Base-by-base conservation (phyloP, 495 filamentous ascomycete genomes). In the Lepidopterella palustris region DNA sequence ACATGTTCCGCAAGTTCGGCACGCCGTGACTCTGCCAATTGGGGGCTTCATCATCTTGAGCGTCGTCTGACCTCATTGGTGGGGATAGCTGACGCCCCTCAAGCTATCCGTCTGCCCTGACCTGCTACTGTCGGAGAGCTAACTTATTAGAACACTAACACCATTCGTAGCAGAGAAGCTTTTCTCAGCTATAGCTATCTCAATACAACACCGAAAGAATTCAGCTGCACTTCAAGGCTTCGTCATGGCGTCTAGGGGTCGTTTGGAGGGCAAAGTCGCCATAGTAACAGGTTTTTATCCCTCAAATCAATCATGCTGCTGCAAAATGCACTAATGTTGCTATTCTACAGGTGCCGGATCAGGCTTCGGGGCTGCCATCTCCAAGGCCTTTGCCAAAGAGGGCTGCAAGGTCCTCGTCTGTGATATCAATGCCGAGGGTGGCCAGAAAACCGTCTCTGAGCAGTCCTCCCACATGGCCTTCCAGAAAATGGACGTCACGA, bases 331-430 rank as follows among this genome's bases (percentile, higher is more conserved):
- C 26, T 13, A 32, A 59, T 28, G 48, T 45, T 58, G 48, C 35
- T 39, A 4, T 20, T 26, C 15, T 21, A 42, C 15, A 64, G 66
- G 61, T 21, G 65, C 49, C 24, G 69, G 64, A n/a, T 69, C 64
- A 54, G 70, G 70, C 28, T 72, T 72, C 57, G 70, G 70, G 1
- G 63, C 61, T 2, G 70, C 62, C 3, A 72, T 68, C 5, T 61
- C 68, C 10, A 51, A 60, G 52, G 45, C 39, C 11, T 72, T 70
- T 54, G 61, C 68, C 11, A 31, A 51, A 29, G 70, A 72, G 64
- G 68, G 70, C 45, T 32, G 32, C 40, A 64, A 64, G 31, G 70
- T 72, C 13, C 55, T 72, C 26, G 61, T 70, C 25, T 62, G 60
- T 27, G 70, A 72, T 51, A 65, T 72, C 48, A 65, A 63, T 28